phyloP scores from a whole-genome alignment of 106 monocot genomes.

The Dioscorea zingiberensis region DNA sequence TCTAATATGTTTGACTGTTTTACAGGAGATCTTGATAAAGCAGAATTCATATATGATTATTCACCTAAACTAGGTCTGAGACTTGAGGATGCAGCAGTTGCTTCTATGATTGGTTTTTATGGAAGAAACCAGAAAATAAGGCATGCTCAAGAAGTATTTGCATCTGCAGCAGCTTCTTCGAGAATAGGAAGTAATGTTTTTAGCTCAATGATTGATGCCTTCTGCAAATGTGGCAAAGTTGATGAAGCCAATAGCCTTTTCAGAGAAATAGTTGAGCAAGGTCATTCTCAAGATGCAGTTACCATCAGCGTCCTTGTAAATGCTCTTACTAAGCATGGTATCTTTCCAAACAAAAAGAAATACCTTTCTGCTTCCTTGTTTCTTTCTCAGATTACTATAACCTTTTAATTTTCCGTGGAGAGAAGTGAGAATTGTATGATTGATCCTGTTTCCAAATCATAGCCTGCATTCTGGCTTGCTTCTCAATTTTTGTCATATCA shows the following conservation, averaged over 20 bases:
- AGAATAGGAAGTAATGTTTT: slow-evolving; percentile 29
- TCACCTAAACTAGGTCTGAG: slow-evolving; percentile 39
- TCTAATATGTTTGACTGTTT: background rate
- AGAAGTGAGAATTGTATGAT: too few species aligned
- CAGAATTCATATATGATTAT: slow-evolving; percentile 31
- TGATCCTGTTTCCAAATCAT: too few species aligned
- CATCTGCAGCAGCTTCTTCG: slow-evolving; percentile 19
- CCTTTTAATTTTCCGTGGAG: too few species aligned
- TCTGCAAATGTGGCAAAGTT: slow-evolving; percentile 56
- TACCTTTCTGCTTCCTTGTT: background rate
- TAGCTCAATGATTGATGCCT: slow-evolving; percentile 66
- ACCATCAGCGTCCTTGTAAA: slow-evolving; percentile 69
- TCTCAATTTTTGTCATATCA: too few species aligned
- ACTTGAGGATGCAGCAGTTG: slow-evolving; percentile 52
- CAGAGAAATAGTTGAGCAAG: slow-evolving; percentile 37
- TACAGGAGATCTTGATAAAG: slow-evolving; percentile 55
- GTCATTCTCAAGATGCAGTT: slow-evolving; percentile 47
- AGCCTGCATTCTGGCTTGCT: too few species aligned
- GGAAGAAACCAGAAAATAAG: slow-evolving; percentile 34
- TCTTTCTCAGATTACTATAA: background rate
- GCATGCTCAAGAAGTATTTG: slow-evolving; percentile 50
- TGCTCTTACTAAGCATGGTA: slow-evolving; percentile 69
- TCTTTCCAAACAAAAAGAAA: slow-evolving; percentile 1
- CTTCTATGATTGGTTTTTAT: slow-evolving; percentile 64
- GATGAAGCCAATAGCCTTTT: slow-evolving; percentile 51